A percentile compares a stretch with the other conserved stretches of the same genome.
These are phyloP conservation scores for Termitomyces sp. DNA, from an alignment of 768 basidiomycete genomes.

Conservation along the genomic window DNA sequence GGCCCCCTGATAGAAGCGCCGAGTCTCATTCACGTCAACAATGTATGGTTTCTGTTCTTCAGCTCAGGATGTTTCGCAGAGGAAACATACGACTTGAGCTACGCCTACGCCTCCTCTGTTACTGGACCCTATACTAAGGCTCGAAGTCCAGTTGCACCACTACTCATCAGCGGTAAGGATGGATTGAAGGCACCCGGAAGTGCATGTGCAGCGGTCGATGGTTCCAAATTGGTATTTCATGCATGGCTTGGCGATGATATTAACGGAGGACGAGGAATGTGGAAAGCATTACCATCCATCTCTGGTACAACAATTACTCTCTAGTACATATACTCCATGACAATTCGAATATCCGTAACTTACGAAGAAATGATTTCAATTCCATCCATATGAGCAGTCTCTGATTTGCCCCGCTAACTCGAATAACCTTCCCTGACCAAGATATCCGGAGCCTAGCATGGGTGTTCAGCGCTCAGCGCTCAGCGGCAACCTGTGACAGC, in stretches of 20 bases:
- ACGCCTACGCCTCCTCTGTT: constrained; percentile 10
- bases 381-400: no score
- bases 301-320: constrained; percentile 8
- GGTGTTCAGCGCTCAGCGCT: neutral
- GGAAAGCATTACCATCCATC: constrained; percentile 8
- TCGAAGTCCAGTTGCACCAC: constrained; percentile 7
- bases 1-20: constrained; percentile 11
- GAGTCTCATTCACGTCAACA: constrained; percentile 10
- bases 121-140: constrained; percentile 12
- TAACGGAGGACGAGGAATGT: constrained; percentile 10
- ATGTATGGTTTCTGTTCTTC: constrained; percentile 12
- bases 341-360: neutral
- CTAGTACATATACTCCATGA: neutral
- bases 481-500: no score
- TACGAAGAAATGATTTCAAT: no score
- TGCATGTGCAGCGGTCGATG: constrained; percentile 8
- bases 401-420: no score
- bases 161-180: constrained; percentile 8
- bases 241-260: constrained; percentile 9
- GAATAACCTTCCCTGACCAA: no score
- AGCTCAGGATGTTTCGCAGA: constrained; percentile 12
- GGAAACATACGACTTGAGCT: constrained; percentile 11
- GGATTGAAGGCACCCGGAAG: constrained; percentile 12
- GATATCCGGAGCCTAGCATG: no score
- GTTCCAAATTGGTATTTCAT: constrained; percentile 8